These are phyloP conservation scores for Agaricus blazei DNA, from an alignment of 768 basidiomycete species.

Conservation along the genomic window DNA sequence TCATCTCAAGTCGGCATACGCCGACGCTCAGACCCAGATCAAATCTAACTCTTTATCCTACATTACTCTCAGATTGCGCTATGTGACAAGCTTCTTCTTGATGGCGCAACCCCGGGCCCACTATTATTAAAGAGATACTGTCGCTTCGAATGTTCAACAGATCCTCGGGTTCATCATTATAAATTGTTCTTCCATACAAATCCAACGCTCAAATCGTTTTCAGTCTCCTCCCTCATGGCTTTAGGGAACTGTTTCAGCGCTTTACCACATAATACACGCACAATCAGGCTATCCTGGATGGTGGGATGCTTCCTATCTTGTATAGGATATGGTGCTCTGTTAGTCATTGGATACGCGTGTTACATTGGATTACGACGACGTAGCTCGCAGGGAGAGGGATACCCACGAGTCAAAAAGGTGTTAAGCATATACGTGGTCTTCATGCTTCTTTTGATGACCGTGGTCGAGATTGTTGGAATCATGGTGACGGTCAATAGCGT, in stretches of 20 bases:
- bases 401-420: not conserved
- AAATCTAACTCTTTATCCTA: too few relatives aligned
- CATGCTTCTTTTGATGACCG: not conserved
- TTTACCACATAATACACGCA: not conserved
- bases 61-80: too few relatives aligned
- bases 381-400: not conserved
- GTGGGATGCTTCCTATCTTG: not conserved
- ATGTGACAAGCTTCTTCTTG: too few relatives aligned
- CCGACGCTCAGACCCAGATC: too few relatives aligned
- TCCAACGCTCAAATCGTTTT: too few relatives aligned
- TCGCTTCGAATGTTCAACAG: too few relatives aligned
- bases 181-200: too few relatives aligned
- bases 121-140: too few relatives aligned
- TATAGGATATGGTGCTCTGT: not conserved
- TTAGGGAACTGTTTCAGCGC: conserved; percentile 17
- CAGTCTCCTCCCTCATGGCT: not conserved
- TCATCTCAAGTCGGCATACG: too few relatives aligned
- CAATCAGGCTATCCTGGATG: not conserved
- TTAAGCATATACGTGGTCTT: not conserved
- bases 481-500: not conserved
- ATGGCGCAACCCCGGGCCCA: too few relatives aligned
- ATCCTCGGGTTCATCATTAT: too few relatives aligned
- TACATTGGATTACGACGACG: not conserved
- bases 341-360: not conserved
- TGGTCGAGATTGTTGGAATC: not conserved